Evolutionary conservation across 441 rosid species (phyloP).

Genomic region (Mallotus japonicus): DNA sequence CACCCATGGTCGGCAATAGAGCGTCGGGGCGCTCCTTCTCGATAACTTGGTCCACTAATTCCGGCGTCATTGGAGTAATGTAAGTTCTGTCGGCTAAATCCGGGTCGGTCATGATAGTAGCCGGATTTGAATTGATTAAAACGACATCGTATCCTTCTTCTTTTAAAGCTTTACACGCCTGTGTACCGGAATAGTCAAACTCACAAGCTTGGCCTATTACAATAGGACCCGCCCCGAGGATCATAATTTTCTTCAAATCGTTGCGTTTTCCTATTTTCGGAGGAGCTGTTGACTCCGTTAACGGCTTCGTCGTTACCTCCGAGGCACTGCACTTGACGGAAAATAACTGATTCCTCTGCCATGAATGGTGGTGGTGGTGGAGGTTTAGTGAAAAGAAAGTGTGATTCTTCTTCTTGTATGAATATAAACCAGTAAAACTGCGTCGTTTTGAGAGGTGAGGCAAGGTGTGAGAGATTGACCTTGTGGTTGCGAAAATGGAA

Average conservation of each 20-base stretch:
- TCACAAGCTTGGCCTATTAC: constrained; percentile 97
- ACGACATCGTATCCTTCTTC: constrained; percentile 88
- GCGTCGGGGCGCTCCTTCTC: constrained; percentile 88
- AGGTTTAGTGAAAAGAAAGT: constrained; percentile 15
- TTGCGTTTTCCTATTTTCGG: constrained; percentile 48
- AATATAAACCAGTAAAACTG: constrained; percentile 24
- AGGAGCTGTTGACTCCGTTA: constrained; percentile 11
- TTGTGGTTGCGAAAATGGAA: constrained; percentile 13
- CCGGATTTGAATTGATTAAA: constrained; percentile 83
- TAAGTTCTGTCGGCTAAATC: constrained; percentile 85
- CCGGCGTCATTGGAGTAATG: constrained; percentile 86
- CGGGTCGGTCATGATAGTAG: constrained; percentile 99
- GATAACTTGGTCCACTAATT: constrained; percentile 78
- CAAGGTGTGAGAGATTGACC: constrained; percentile 10
- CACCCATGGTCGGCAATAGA: constrained; percentile 91
- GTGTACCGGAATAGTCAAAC: constrained; percentile 95
- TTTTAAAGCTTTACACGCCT: constrained; percentile 83
- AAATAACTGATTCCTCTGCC: too few species aligned
- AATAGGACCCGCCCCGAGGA: constrained; percentile 93
- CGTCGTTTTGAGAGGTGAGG: constrained; percentile 3
- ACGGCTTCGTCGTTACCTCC: too few species aligned
- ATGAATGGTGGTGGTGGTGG: background rate
- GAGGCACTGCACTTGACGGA: too few species aligned
- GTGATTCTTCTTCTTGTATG: constrained; percentile 14
- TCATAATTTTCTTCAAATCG: constrained; percentile 85